Conservation (phyloP, 1,139 yeast genomes). For the Meyerozyma athensensis region DNA sequence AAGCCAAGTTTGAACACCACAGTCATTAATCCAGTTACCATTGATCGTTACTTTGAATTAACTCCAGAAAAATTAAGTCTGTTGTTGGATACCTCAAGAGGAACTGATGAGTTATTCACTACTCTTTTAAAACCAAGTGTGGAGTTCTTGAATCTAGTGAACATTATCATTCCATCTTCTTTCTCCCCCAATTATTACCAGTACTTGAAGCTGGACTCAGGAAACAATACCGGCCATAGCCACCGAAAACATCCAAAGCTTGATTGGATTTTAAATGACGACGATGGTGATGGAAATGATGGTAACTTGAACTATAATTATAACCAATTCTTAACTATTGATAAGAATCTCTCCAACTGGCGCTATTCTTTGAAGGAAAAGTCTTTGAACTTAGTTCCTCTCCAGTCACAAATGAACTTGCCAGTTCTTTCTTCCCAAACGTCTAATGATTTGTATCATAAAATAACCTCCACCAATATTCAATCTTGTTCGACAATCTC, state of each 20-base stretch:
- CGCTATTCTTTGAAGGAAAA: conserved; percentile 34
- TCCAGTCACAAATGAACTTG: conserved; percentile 33
- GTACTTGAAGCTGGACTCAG: conserved; percentile 33
- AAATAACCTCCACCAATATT: conserved; percentile 17
- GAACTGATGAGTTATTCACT: conserved; percentile 32
- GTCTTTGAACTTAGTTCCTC: conserved; percentile 25
- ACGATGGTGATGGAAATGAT: conserved; percentile 49
- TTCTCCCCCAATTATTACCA: conserved; percentile 47
- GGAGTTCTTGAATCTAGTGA: conserved; percentile 42
- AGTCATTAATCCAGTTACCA: conserved; percentile 47
- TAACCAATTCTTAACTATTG: conserved; percentile 41
- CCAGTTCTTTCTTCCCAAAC: conserved; percentile 23
- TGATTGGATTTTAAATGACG: conserved; percentile 46
- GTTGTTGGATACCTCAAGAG: conserved; percentile 22
- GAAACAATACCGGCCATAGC: conserved; percentile 13
- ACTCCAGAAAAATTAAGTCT: conserved; percentile 44
- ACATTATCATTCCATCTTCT: conserved; percentile 45
- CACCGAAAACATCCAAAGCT: conserved; percentile 27
- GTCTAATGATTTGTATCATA: conserved; percentile 31
- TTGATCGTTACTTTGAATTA: conserved; percentile 43
- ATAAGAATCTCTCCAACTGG: conserved; percentile 42
- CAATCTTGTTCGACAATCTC: conserved; percentile 19
- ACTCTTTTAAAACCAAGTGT: conserved; percentile 41
- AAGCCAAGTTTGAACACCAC: conserved; percentile 45
- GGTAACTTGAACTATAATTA: conserved; percentile 47